Percentiles rank a stretch among this genome's conserved stretches.
Evolutionary conservation across 257 asterid species (phyloP).

Genomic region (Datura wrightii): DNA sequence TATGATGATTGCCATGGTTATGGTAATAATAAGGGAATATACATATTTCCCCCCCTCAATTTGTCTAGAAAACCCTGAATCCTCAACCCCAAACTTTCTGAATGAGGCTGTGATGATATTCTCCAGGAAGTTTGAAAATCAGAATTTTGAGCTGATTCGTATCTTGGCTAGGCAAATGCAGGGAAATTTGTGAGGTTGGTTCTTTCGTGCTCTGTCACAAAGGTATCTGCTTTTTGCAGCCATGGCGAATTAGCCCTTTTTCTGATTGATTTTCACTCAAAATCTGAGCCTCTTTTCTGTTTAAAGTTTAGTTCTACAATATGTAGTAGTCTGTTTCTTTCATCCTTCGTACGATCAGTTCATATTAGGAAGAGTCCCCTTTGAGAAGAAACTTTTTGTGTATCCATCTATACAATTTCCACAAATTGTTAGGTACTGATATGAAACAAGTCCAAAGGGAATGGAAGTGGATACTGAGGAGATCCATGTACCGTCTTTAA

Average conservation of each 20-base stretch:
- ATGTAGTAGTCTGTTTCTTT: background rate
- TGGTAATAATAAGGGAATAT: background rate
- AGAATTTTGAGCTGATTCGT: slow-evolving; percentile 19
- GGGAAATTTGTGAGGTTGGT: background rate
- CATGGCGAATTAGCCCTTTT: slow-evolving; percentile 2
- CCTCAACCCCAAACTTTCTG: slow-evolving; percentile 5
- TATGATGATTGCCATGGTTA: background rate
- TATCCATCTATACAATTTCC: background rate
- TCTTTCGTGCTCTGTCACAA: background rate
- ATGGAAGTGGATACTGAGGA: slow-evolving; percentile 13
- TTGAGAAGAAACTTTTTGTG: background rate
- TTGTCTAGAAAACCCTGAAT: background rate
- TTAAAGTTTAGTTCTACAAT: background rate
- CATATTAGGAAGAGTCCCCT: slow-evolving; percentile 22
- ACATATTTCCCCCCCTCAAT: background rate
- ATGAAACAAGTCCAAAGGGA: background rate
- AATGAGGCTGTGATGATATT: slow-evolving; percentile 17
- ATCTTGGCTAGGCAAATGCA: slow-evolving; percentile 41
- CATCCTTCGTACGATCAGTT: background rate
- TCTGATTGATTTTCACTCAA: background rate
- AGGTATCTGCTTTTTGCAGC: background rate
- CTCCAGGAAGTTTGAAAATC: background rate
- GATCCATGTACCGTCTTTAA: background rate
- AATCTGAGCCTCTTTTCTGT: slow-evolving; percentile 17
- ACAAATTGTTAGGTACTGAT: background rate